These are phyloP conservation scores for Fusarium decemcellulare DNA, from an alignment of 2,329 filamentous ascomycete species.

Conservation along the genomic window DNA sequence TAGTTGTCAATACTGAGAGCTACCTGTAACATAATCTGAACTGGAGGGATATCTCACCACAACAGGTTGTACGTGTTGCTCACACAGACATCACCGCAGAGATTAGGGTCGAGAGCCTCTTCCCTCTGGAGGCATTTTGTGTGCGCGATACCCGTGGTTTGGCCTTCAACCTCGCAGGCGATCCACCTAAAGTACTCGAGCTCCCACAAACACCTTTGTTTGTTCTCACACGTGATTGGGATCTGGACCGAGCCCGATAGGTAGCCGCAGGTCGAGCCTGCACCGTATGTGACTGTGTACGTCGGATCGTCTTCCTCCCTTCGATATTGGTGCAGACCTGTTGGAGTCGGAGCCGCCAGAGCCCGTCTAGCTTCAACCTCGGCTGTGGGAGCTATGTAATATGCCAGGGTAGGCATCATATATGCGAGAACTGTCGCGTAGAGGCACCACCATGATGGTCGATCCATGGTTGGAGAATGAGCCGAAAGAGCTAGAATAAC, in stretches of 20 bases:
- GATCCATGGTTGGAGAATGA: no score
- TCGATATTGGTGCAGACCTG: not conserved
- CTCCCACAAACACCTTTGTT: constrained; percentile 16
- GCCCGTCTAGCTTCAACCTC: constrained; percentile 5
- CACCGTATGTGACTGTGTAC: constrained; percentile 16
- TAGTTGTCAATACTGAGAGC: no score
- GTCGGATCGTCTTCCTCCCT: not conserved
- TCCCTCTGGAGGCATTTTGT: constrained; percentile 17
- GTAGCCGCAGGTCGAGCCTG: constrained; percentile 25
- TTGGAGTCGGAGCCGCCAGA: not conserved
- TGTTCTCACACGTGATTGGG: constrained; percentile 20
- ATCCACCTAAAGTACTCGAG: constrained; percentile 10
- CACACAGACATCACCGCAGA: constrained; percentile 22
- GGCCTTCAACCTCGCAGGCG: constrained; percentile 6
- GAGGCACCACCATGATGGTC: no score
- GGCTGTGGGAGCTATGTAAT: not conserved
- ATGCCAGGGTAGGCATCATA: no score
- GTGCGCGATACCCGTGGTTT: not conserved
- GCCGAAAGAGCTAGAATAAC: no score
- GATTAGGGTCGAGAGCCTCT: constrained; percentile 4
- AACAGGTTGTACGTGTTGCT: constrained; percentile 25
- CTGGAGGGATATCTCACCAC: constrained; percentile 3
- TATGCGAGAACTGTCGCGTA: no score
- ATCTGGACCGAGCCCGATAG: constrained; percentile 20
- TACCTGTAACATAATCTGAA: not conserved